Base-by-base conservation (phyloP, 2,329 filamentous ascomycete genomes). In the Pyrenophora seminiperda region DNA sequence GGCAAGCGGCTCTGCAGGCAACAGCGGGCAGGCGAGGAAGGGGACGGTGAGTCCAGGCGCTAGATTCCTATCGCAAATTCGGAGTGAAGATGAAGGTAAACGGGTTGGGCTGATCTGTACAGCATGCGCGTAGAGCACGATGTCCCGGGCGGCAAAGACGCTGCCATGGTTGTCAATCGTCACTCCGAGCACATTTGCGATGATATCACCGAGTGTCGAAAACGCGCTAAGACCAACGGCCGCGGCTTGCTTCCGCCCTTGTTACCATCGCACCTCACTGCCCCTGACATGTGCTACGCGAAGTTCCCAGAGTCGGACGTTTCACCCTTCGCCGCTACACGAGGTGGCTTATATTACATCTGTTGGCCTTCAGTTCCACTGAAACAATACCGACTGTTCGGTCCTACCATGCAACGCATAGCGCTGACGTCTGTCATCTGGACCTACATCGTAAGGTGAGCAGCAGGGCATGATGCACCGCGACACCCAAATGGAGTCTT, bases 121-220 rank as follows among this genome's bases (percentile, higher is more conserved):
- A 27, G 14, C 15, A 34, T 11, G 14, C 31, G 20, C 18, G 22
- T 9, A 29, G 30, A 18, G 33, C 15, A 34, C 18, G 20, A 7
- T 18, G 20, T 51, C 17, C 17, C 44, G 41, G 22, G 41, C 18
- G 20, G 14, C 29, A 32, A 43, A 38, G 24, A 29, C 20, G 24
- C 41, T 24, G 42, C 10, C 11, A 20, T 40, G 42, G 30, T 46
- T 34, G 40, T 53, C 31, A 18, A 41, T 42, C 36, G n/a, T 53
- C 36, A 32, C 37, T 36, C 30, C 11, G 39, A 53, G 50, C 24
- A 27, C 24, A 27, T 27, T 27, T 11, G 24, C 52, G 37, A 62
- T 63, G 58, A 63, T 62, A 56, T 63, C 60, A 63, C 53, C 40
- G 31, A 22, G 13, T 6, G n/a, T 36, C 32, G 3, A 30, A 34